Conservation (phyloP, 176 grass and related monocot species). For the Triticum turgidum region DNA sequence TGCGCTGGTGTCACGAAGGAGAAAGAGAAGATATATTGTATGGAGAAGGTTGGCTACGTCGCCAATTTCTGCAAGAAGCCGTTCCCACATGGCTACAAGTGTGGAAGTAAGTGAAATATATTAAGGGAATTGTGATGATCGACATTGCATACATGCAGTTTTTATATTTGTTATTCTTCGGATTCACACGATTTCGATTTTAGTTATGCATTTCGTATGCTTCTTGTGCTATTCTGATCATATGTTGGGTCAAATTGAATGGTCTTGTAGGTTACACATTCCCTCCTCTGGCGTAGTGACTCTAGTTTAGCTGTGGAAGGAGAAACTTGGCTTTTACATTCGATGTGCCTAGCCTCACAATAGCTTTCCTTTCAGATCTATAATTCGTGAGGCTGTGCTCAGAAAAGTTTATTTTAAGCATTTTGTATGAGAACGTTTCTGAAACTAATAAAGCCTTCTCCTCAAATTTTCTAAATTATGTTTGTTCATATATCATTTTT, state of each 20-base stretch:
- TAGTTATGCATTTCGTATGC: too few relatives aligned
- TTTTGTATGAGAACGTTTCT: neutral
- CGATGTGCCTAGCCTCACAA: too few relatives aligned
- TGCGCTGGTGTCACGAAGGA: neutral
- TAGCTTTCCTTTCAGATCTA: neutral
- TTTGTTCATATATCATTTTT: neutral
- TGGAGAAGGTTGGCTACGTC: constrained; percentile 1
- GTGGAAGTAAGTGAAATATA: constrained; percentile 9
- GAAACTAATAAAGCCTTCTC: neutral
- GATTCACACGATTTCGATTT: too few relatives aligned
- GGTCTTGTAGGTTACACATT: neutral
- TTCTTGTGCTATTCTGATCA: neutral
- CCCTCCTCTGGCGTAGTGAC: neutral
- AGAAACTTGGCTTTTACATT: neutral
- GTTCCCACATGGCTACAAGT: neutral
- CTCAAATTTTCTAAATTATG: neutral
- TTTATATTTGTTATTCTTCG: too few relatives aligned
- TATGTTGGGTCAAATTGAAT: neutral
- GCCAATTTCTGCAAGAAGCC: constrained; percentile 9
- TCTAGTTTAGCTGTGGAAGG: neutral
- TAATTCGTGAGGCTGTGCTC: neutral
- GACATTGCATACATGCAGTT: neutral
- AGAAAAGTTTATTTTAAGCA: neutral
- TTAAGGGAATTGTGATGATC: neutral
- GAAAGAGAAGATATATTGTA: neutral